These are phyloP conservation scores for Stephanodiscus triporus DNA, from an alignment of 108 stramenopile species.

Conservation along the genomic window DNA sequence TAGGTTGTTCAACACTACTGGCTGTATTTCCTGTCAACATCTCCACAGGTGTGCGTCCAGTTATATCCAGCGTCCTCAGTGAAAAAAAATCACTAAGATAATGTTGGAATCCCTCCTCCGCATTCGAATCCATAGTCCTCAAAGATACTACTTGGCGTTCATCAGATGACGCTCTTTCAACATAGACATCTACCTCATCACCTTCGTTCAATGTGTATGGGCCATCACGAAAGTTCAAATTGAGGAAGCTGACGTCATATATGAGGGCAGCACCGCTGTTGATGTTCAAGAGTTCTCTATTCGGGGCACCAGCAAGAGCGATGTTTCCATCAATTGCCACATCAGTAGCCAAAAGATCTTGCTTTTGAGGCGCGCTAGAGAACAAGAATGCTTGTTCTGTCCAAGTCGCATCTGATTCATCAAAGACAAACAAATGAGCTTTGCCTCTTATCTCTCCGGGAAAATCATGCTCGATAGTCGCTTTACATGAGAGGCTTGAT, in stretches of 20 bases:
- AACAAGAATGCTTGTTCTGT: constrained; percentile 66
- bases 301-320: constrained; percentile 70
- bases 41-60: constrained; percentile 34
- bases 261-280: constrained; percentile 71
- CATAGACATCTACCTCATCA: constrained; percentile 32
- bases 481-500: constrained; percentile 36
- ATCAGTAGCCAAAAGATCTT: constrained; percentile 58
- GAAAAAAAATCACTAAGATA: constrained; percentile 48
- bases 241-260: constrained; percentile 58
- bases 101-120: constrained; percentile 33
- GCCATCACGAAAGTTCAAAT: constrained; percentile 40
- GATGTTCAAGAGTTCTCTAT: constrained; percentile 61
- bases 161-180: constrained; percentile 15
- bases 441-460: constrained; percentile 54
- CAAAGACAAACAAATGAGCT: constrained; percentile 60
- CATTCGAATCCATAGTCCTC: constrained; percentile 55
- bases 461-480: constrained; percentile 14
- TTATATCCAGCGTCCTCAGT: constrained; percentile 24
- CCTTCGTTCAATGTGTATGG: constrained; percentile 60
- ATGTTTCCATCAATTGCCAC: constrained; percentile 52
- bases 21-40: constrained; percentile 41
- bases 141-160: constrained; percentile 31
- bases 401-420: constrained; percentile 40
- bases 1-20: constrained; percentile 32
- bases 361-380: constrained; percentile 59